Evolutionary conservation across 768 basidiomycete species (phyloP).

Genomic region (Agrocybe praecox): DNA sequence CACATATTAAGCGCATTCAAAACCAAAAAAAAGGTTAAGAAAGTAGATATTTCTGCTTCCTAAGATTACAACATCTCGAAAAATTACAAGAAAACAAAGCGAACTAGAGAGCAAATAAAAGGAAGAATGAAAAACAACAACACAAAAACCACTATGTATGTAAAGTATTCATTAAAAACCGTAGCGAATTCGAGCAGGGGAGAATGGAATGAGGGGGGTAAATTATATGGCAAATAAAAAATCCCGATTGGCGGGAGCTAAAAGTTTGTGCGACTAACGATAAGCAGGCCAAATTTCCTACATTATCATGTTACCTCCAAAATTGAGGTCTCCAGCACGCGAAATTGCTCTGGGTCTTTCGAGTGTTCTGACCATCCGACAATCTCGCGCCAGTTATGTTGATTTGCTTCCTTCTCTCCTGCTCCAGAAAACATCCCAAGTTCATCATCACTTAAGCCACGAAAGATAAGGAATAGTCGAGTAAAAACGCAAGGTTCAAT

Average conservation of each 20-base stretch:
- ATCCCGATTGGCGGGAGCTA: too few species aligned
- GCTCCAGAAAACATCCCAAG: conserved; percentile 72
- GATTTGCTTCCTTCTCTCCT: conserved; percentile 86
- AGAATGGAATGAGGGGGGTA: background rate
- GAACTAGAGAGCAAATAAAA: background rate
- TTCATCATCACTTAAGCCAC: conserved; percentile 82
- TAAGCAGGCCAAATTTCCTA: background rate
- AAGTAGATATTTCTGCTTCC: too few species aligned
- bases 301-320: conserved; percentile 60
- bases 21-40: too few species aligned
- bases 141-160: background rate
- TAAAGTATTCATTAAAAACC: background rate
- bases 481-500: conserved; percentile 81
- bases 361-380: conserved; percentile 83
- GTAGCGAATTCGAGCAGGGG: background rate
- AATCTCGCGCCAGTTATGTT: conserved; percentile 78
- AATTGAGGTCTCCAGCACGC: conserved; percentile 78
- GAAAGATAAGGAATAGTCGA: conserved; percentile 84
- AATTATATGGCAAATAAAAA: too few species aligned
- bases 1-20: too few species aligned
- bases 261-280: too few species aligned
- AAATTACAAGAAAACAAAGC: background rate
- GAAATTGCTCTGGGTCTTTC: conserved; percentile 73
- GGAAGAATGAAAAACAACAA: background rate
- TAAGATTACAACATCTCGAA: background rate